phyloP scores from a whole-genome alignment of 257 asterid genomes.

The Petunia axillaris region DNA sequence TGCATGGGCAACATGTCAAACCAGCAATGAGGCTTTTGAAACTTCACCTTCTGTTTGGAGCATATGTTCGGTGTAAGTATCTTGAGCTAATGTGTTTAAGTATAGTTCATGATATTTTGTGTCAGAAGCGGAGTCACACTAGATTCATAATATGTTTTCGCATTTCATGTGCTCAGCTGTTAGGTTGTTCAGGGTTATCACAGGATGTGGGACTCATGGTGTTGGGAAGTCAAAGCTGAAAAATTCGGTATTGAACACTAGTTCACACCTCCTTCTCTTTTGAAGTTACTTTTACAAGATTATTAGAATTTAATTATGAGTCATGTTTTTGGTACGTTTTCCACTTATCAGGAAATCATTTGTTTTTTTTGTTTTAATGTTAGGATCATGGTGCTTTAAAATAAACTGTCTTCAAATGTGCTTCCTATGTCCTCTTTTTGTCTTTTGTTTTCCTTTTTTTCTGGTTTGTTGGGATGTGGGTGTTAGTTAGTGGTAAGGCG shows the following conservation, averaged over 20 bases:
- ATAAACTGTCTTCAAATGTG: no score
- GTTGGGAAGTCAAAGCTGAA: conserved; percentile 89
- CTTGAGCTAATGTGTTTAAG: conserved; percentile 11
- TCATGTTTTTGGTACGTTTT: neutral
- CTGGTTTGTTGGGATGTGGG: no score
- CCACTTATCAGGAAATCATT: no score
- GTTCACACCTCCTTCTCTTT: neutral
- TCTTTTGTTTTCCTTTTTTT: no score
- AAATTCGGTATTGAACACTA: conserved; percentile 56
- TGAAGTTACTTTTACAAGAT: neutral
- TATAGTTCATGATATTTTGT: neutral
- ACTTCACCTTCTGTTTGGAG: conserved; percentile 95
- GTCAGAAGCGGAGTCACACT: neutral
- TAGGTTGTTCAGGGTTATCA: conserved; percentile 80
- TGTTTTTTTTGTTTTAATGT: no score
- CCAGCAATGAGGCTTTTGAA: conserved; percentile 90
- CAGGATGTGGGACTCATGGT: conserved; percentile 95
- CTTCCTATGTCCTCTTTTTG: no score
- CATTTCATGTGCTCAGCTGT: conserved; percentile 59
- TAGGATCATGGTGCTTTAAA: no score
- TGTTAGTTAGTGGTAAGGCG: no score
- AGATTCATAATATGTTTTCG: neutral
- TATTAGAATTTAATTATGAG: neutral
- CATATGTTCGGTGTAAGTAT: conserved; percentile 83
- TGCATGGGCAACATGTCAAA: conserved; percentile 94